These are phyloP conservation scores for Lodderomyces oxycetoniae DNA, from an alignment of 1,139 yeast genomes.

Conservation along the genomic window DNA sequence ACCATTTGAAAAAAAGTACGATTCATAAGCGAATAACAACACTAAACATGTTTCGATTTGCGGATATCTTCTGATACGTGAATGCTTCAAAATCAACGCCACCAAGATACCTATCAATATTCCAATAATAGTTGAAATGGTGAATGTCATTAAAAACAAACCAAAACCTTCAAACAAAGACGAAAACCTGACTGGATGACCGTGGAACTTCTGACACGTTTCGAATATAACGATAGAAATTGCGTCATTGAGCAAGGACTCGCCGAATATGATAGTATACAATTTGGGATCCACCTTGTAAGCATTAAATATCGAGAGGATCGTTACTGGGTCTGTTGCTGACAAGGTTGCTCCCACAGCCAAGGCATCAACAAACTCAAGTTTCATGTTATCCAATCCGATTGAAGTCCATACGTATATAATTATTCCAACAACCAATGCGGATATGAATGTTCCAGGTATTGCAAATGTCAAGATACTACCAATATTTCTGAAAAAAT, in stretches of 20 bases:
- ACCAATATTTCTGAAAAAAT: conserved; percentile 88
- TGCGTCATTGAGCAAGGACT: conserved; percentile 91
- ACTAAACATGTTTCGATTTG: conserved; percentile 95
- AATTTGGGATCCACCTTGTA: conserved; percentile 97
- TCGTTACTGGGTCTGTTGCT: conserved; percentile 98
- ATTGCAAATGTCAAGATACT: conserved; percentile 92
- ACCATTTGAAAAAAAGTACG: conserved; percentile 96
- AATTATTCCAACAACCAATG: conserved; percentile 82
- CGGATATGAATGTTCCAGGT: conserved; percentile 92
- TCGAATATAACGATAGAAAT: conserved; percentile 99
- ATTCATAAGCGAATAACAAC: conserved; percentile 85
- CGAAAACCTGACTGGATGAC: conserved; percentile 66
- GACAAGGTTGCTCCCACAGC: conserved; percentile 97
- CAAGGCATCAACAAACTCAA: conserved; percentile 92
- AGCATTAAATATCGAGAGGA: conserved; percentile 91
- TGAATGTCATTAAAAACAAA: conserved; percentile 86
- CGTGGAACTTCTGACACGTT: conserved; percentile 95
- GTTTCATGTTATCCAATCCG: conserved; percentile 81
- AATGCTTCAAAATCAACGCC: conserved; percentile 85
- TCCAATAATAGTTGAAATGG: conserved; percentile 90
- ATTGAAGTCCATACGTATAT: conserved; percentile 85
- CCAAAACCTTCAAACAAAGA: conserved; percentile 93
- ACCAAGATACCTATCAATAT: conserved; percentile 81
- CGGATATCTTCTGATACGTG: conserved; percentile 89
- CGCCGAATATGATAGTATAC: conserved; percentile 96